phyloP scores from a whole-genome alignment of 2,329 filamentous ascomycete species.

The Arachnopeziza araneosa region DNA sequence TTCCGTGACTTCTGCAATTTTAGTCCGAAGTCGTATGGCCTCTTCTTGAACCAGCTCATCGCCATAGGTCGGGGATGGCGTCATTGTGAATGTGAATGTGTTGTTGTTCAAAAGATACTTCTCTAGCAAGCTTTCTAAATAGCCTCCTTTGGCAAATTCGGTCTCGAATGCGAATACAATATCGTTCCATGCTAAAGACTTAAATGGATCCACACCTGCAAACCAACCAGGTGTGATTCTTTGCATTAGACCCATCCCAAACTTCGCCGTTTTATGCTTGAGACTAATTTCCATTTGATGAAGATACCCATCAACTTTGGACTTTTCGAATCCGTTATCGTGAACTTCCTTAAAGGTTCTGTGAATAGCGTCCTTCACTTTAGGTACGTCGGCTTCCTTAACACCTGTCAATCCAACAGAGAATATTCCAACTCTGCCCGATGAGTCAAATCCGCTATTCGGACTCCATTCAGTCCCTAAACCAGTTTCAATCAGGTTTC shows the following conservation, averaged over 20 bases:
- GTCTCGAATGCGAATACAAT: slow-evolving; percentile 78
- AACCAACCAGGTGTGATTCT: slow-evolving; percentile 91
- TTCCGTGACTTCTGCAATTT: slow-evolving; percentile 65
- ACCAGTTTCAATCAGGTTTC: slow-evolving; percentile 79
- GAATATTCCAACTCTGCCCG: slow-evolving; percentile 73
- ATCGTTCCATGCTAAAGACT: slow-evolving; percentile 86
- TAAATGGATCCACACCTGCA: slow-evolving; percentile 87
- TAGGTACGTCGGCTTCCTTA: slow-evolving; percentile 69
- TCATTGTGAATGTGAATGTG: slow-evolving; percentile 90
- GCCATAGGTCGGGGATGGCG: slow-evolving; percentile 70
- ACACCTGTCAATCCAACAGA: slow-evolving; percentile 91
- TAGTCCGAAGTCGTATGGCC: slow-evolving; percentile 62
- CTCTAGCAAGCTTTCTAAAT: slow-evolving; percentile 78
- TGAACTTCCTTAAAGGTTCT: slow-evolving; percentile 65
- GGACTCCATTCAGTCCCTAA: slow-evolving; percentile 91
- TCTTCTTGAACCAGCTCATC: slow-evolving; percentile 74
- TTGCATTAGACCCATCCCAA: slow-evolving; percentile 86
- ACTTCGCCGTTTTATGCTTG: slow-evolving; percentile 95
- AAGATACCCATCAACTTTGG: slow-evolving; percentile 88
- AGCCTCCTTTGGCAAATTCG: slow-evolving; percentile 67
- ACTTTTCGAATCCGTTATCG: slow-evolving; percentile 74
- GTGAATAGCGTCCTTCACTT: slow-evolving; percentile 68
- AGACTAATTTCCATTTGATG: slow-evolving; percentile 90
- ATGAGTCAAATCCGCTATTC: slow-evolving; percentile 86
- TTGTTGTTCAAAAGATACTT: slow-evolving; percentile 88